Evolutionary conservation across 2,329 filamentous ascomycete genomes (phyloP).

Genomic region (Diaporthe capsici): DNA sequence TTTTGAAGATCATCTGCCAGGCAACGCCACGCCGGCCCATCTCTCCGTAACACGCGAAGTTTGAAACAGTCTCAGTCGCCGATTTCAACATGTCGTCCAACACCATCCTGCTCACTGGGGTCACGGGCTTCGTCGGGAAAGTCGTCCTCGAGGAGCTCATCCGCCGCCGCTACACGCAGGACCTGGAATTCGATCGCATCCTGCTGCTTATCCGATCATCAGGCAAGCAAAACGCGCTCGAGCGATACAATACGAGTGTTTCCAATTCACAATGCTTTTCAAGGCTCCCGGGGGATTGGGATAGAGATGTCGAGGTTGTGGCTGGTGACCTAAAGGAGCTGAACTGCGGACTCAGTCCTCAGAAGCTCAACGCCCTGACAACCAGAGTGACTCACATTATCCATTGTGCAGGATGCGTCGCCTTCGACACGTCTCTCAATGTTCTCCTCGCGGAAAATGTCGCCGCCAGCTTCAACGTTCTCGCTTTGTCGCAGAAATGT

Average conservation of each 20-base stretch:
- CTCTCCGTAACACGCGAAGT: background rate
- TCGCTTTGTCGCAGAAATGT: conserved; percentile 34
- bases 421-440: conserved; percentile 36
- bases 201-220: conserved; percentile 33
- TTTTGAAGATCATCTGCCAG: background rate
- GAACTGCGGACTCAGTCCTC: conserved; percentile 30
- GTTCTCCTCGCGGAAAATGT: conserved; percentile 40
- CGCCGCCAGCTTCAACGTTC: conserved; percentile 37
- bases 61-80: background rate
- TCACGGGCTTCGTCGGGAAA: conserved; percentile 43
- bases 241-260: conserved; percentile 33
- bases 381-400: conserved; percentile 40
- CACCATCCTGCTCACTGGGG: conserved; percentile 41
- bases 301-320: conserved; percentile 30
- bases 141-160: conserved; percentile 42
- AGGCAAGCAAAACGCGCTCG: conserved; percentile 5
- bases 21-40: background rate
- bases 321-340: conserved; percentile 39
- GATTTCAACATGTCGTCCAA: background rate
- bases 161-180: conserved; percentile 8
- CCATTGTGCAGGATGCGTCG: conserved; percentile 40
- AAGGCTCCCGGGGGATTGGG: conserved; percentile 32
- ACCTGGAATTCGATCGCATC: conserved; percentile 34
- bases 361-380: background rate
- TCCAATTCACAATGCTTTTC: conserved; percentile 38